These are phyloP conservation scores for Aspergillus hancockii DNA, from an alignment of 495 filamentous ascomycete species.

Conservation along the genomic window DNA sequence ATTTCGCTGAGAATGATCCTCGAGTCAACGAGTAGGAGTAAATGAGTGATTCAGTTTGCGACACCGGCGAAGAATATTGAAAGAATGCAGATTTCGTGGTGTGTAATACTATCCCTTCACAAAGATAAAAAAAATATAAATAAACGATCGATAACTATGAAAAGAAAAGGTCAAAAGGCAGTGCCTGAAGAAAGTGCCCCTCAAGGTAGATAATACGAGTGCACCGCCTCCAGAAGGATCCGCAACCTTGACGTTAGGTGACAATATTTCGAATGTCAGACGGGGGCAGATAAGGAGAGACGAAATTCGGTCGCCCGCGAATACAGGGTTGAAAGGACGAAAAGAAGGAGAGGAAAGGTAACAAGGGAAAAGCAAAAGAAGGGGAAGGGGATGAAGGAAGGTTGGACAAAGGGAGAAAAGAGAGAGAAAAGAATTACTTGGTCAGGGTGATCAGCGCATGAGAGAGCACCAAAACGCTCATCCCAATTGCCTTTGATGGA, in stretches of 20 bases:
- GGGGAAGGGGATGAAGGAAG: conserved; percentile 1
- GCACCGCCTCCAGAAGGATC: conserved; percentile 16
- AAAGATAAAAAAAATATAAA: neutral
- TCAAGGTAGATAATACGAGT: neutral
- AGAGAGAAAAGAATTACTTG: conserved; percentile 4
- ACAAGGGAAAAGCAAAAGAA: conserved; percentile 9
- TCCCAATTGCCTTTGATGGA: conserved; percentile 3
- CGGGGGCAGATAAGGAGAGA: conserved; percentile 12
- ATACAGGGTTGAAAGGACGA: conserved; percentile 6
- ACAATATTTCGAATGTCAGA: neutral
- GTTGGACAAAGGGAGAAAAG: conserved; percentile 9
- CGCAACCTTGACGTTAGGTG: neutral
- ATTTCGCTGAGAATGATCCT: neutral
- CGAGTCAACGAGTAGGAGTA: neutral
- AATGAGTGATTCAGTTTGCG: neutral
- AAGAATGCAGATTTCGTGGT: neutral
- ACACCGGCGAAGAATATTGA: neutral
- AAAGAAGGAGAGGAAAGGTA: conserved; percentile 3
- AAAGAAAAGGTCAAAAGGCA: conserved; percentile 5
- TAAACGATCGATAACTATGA: neutral
- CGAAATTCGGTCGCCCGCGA: neutral
- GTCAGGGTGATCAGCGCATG: conserved; percentile 6
- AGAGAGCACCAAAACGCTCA: conserved; percentile 6
- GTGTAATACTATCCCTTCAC: neutral
- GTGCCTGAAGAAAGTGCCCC: conserved; percentile 5